Percentiles rank a stretch among this genome's conserved stretches.
These are phyloP conservation scores for Jatropha curcas DNA, from an alignment of 345 rosid species.

Conservation along the genomic window DNA sequence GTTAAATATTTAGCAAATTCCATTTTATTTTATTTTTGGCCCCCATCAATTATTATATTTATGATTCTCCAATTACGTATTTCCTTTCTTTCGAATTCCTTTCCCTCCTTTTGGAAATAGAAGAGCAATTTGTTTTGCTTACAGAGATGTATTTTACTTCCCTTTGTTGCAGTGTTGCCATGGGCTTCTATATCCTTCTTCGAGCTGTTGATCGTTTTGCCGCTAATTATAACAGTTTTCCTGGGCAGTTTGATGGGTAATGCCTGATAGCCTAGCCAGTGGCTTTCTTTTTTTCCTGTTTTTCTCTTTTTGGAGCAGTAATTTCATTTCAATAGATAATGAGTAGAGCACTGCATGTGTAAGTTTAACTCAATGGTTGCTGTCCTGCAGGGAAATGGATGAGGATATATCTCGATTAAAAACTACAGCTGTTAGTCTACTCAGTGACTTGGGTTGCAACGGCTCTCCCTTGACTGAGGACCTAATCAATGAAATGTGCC, in stretches of 20 bases:
- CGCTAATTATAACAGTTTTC: conserved; percentile 86
- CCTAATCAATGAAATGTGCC: conserved; percentile 91
- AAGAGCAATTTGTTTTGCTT: conserved; percentile 14
- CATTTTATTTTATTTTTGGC: background rate
- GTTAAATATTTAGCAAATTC: too few relatives aligned
- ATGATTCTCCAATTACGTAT: too few relatives aligned
- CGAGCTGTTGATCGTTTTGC: conserved; percentile 87
- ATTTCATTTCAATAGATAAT: too few relatives aligned
- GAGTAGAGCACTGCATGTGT: background rate
- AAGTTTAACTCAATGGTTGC: background rate
- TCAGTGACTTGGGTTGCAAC: conserved; percentile 81
- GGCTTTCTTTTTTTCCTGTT: background rate
- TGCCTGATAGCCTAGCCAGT: background rate
- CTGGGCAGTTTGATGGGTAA: conserved; percentile 96
- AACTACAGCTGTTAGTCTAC: conserved; percentile 64
- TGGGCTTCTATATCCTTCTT: conserved; percentile 80
- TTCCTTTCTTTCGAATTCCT: too few relatives aligned
- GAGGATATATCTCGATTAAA: conserved; percentile 87
- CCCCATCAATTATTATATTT: too few relatives aligned
- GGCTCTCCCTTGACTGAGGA: conserved; percentile 80
- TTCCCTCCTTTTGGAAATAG: too few relatives aligned
- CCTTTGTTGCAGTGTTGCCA: conserved; percentile 55
- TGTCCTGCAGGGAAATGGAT: conserved; percentile 62
- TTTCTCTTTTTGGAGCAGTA: background rate
- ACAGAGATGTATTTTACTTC: conserved; percentile 2